Percentiles rank a stretch among this genome's conserved stretches.
These are phyloP conservation scores for Falciphora oryzae DNA, from an alignment of 2,329 filamentous ascomycete genomes.

Conservation along the genomic window DNA sequence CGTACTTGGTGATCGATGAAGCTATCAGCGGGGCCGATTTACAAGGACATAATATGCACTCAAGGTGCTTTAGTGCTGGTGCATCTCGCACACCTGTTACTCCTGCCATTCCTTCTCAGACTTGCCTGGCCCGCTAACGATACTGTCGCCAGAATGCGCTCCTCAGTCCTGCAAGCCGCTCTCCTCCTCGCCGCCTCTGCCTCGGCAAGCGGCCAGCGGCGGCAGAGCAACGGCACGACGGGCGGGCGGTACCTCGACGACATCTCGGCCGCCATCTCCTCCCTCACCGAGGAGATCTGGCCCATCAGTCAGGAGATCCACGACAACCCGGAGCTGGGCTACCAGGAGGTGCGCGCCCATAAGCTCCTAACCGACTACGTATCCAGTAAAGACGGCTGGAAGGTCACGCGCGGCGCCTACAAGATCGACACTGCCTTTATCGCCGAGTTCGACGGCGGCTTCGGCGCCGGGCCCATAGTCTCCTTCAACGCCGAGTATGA, in stretches of 20 bases:
- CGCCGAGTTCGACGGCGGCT: conserved; percentile 40
- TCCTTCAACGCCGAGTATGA: conserved; percentile 38
- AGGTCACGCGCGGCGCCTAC: conserved; percentile 45
- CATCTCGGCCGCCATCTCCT: conserved; percentile 33
- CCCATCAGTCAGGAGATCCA: conserved; percentile 43
- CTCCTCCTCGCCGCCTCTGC: background rate
- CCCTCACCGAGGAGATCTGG: conserved; percentile 33
- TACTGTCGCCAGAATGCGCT: background rate
- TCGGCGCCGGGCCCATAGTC: conserved; percentile 35
- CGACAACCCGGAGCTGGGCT: conserved; percentile 43
- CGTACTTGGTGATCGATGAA: background rate
- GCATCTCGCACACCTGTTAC: no score
- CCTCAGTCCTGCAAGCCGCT: background rate
- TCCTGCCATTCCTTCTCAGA: no score
- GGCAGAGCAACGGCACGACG: background rate
- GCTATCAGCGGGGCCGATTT: no score
- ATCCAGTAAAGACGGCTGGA: conserved; percentile 37
- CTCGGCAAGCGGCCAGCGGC: background rate
- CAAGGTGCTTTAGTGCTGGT: no score
- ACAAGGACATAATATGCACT: no score
- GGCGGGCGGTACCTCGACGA: conserved; percentile 21
- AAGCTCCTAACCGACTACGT: conserved; percentile 42
- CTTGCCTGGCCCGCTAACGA: no score
- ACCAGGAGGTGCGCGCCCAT: conserved; percentile 42
- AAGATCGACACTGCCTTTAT: conserved; percentile 47